Base-by-base conservation (phyloP, 805 yeast genomes). In the Kluyveromyces nonfermentans region DNA sequence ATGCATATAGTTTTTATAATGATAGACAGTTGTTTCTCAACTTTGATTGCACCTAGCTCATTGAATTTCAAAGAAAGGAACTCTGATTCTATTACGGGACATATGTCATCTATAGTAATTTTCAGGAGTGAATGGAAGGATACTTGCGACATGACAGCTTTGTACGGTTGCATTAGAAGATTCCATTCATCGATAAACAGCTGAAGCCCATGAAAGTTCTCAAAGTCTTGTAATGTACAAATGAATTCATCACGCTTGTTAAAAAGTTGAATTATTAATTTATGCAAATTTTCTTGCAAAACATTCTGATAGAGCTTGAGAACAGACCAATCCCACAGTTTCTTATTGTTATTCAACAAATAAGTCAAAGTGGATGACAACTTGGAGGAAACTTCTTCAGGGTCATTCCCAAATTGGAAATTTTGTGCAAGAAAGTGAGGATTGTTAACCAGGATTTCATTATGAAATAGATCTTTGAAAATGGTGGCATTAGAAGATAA, bases 1-100 rank as follows among this genome's bases (percentile, higher is more conserved):
- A 78, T 81, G 40, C 95, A 81, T 5, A 85, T 74, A 46, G 82
- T 82, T 37, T 80, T 74, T 41, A 93, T 84, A 30, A 90, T 72
- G 21, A 76, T 70, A 38, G 88, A 77, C 18, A 88, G 65, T 57
- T 89, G 96, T 46, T 85, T 77, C 50, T 93, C 97, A 40, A 93
- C 67, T 50, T 80, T 83, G 16, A 87, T 72, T 0, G 94, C 80
- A 1, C 97, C 97, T 34, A 85, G 64, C 52, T 85, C 94, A 56
- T 85, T 88, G 47, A 87, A 77, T 50, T 76, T 78, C 37, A 85
- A 68, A 3, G 70, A 51, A 78, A 90, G 76, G 22, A 90, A 67
- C 52, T 80, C 80, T 48, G 75, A 72, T 55, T 86, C 95, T 3
- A 87, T 54, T 15, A 74, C 52, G 17, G 66, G 66, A 1, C 87